These are phyloP conservation scores for Apiospora pterosperma DNA, from an alignment of 2,329 filamentous ascomycete genomes.

Conservation along the genomic window DNA sequence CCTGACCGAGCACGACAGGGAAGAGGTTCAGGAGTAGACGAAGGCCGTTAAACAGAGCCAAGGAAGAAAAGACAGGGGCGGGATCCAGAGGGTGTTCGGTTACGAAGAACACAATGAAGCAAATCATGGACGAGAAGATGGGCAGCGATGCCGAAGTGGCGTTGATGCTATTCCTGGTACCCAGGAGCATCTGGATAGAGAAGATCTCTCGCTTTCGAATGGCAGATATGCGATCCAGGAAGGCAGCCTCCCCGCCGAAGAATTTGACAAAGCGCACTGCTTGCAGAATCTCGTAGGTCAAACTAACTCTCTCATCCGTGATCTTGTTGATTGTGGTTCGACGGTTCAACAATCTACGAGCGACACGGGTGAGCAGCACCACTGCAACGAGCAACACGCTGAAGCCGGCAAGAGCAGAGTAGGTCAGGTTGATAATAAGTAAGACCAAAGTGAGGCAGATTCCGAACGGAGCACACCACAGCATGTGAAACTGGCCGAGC, in stretches of 20 bases:
- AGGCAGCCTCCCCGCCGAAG: conserved; percentile 87
- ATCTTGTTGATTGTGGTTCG: conserved; percentile 80
- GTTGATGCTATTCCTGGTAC: conserved; percentile 76
- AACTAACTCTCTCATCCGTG: conserved; percentile 80
- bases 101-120: conserved; percentile 75
- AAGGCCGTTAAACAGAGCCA: conserved; percentile 88
- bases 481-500: conserved; percentile 78
- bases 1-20: conserved; percentile 79
- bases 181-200: conserved; percentile 73
- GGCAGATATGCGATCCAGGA: conserved; percentile 67
- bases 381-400: conserved; percentile 72
- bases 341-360: conserved; percentile 68
- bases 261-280: conserved; percentile 89
- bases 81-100: conserved; percentile 64
- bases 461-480: conserved; percentile 80
- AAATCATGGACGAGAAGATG: conserved; percentile 86
- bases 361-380: conserved; percentile 68
- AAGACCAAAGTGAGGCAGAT: conserved; percentile 74
- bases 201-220: conserved; percentile 72
- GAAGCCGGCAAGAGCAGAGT: conserved; percentile 82
- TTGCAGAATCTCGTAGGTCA: conserved; percentile 85
- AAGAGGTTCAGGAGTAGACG: conserved; percentile 83
- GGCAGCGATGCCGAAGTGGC: conserved; percentile 80
- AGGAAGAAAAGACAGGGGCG: conserved; percentile 79
- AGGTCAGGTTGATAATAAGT: conserved; percentile 77